Evolutionary conservation across 768 basidiomycete species (phyloP), one percentile per base, ranked within the genome.

Genomic region (Agrocybe pediades): DNA sequence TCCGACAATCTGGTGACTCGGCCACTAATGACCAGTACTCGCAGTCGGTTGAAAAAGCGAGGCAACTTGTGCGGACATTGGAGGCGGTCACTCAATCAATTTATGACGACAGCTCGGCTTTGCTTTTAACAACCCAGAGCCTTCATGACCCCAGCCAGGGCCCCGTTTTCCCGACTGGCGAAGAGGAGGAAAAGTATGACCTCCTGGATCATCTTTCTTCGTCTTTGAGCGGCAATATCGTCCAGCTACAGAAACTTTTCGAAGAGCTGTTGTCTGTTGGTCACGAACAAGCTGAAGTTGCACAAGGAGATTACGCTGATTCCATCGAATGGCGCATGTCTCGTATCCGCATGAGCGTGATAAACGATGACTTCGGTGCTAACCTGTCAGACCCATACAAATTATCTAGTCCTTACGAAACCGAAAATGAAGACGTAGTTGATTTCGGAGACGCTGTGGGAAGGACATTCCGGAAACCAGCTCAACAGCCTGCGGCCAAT

Each of bases 301-400:
- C 85, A 17, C 81, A 83, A 65, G 84, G 80, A 49, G 86, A 88
- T 54, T 90, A 90, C 68, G 83, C 77, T 51, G 84, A 82, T 5
- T 87, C 89, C 1, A 90, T 90, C 50, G 86, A 89, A 52, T 86
- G 87, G 86, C 79, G 90, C 19, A 81, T 83, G 74, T 90, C 88
- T 15, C 84, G 87, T 15, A 68, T n/a, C n/a, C n/a, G n/a, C n/a
- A n/a, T 87, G 41, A 88, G 87, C 61, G 74, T 79, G 64, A 80
- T 82, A 60, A 80, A 80, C 59, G 76, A 71, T 53, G 78, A 76
- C 51, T 73, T 81, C 27, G 76, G 75, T 21, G 75, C 66, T n/a
- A 56, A 66, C 46, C 56, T 61, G 49, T 74, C 71, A 25, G 71
- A 72, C 7, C 69, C 72, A 62, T 72, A 72, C 19, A 70, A 69